A percentile compares a stretch with the other conserved stretches of the same genome.
These are phyloP conservation scores for Fusarium drepaniforme DNA, from an alignment of 2,329 filamentous ascomycete species.

Conservation along the genomic window DNA sequence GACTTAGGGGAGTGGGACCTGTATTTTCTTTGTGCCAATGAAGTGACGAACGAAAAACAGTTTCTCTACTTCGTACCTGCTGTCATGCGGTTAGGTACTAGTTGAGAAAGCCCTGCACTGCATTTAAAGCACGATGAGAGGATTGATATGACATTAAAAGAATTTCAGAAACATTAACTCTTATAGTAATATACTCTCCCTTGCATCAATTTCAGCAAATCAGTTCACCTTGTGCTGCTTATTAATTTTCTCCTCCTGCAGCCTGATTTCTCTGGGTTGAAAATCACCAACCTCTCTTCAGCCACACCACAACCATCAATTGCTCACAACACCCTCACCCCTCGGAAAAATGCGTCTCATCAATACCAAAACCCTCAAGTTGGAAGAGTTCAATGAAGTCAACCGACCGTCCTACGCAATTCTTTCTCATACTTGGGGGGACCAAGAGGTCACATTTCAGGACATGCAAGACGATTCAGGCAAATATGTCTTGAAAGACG, in stretches of 20 bases:
- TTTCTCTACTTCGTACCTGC: neutral
- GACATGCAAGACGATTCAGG: neutral
- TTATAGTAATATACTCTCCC: neutral
- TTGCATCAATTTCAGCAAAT: neutral
- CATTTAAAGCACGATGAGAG: neutral
- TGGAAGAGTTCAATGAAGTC: neutral
- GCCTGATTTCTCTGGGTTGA: neutral
- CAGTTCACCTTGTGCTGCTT: neutral
- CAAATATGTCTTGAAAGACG: neutral
- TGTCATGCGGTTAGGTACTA: neutral
- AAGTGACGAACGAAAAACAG: neutral
- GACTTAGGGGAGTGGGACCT: no score
- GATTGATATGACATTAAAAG: neutral
- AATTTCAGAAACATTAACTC: neutral
- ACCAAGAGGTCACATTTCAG: neutral
- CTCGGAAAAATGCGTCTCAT: neutral
- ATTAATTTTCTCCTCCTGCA: neutral
- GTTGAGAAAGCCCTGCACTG: neutral
- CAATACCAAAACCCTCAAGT: accelerated
- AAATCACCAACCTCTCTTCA: neutral
- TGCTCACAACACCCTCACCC: neutral
- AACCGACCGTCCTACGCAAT: neutral
- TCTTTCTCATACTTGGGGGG: neutral
- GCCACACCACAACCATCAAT: neutral
- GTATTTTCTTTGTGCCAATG: neutral